A percentile compares a stretch with the other conserved stretches of the same genome.
Evolutionary conservation across 176 grass and related monocot genomes (phyloP).

Genomic region (Bolboschoenus planiculmis): DNA sequence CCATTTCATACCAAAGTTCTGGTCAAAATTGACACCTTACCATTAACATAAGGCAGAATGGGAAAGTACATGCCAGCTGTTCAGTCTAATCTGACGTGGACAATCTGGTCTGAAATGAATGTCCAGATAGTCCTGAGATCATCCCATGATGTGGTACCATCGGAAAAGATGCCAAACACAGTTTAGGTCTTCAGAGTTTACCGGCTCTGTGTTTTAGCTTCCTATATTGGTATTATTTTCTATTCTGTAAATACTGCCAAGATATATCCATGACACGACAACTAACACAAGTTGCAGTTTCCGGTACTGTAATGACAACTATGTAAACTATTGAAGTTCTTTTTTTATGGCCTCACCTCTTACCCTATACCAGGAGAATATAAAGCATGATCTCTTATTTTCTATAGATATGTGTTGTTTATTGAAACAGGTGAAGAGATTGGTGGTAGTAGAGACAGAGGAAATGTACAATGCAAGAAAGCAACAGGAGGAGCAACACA

Average conservation of each 20-base stretch:
- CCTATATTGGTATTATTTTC: not conserved
- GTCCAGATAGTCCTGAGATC: not conserved
- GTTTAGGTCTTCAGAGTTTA: not conserved
- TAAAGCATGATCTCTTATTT: not conserved
- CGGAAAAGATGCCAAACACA: not conserved
- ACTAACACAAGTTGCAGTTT: not conserved
- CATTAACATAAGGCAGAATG: not conserved
- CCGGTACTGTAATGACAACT: not conserved
- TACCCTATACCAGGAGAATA: not conserved
- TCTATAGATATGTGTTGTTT: not conserved
- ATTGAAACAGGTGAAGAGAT: slow-evolving; percentile 67
- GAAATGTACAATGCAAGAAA: slow-evolving; percentile 73
- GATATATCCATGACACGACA: not conserved
- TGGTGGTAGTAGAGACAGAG: slow-evolving; percentile 82
- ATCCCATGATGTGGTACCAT: not conserved
- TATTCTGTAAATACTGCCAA: not conserved
- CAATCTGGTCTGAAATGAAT: not conserved
- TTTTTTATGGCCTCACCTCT: not conserved
- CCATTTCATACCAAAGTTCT: not conserved
- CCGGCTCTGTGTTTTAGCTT: not conserved
- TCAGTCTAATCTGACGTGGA: not conserved
- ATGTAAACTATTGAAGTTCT: not conserved
- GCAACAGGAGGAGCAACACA: slow-evolving; percentile 59
- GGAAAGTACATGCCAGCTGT: not conserved
- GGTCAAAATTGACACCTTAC: not conserved